Base-by-base conservation (phyloP, 1,139 yeast genomes). In the Magnusiomyces tetraspermus region DNA sequence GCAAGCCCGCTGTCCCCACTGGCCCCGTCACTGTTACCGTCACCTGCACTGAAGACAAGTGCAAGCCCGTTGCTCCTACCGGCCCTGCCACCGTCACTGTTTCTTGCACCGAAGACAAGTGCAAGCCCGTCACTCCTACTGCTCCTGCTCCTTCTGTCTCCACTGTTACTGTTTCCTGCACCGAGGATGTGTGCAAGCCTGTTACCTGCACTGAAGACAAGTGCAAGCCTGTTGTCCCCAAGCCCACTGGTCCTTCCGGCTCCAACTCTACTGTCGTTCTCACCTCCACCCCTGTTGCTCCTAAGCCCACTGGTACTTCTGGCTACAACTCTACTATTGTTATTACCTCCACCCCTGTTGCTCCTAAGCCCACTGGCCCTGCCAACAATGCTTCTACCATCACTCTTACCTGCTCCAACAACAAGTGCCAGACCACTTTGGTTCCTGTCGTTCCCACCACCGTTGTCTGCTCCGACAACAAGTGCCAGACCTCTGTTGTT, bases 291-390 rank as follows among this genome's bases (percentile, higher is more conserved):
- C 38, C 46, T 33, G 48, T 19, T 13, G 21, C 23, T 13, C 23
- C 43, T 22, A 38, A 17, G 23, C 4, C 21, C 43, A 21, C 22
- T 38, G 43, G 15, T 3, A 24, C 23, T 24, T 38, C 23, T 22
- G 22, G 13, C 21, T 15, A 21, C 23, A 22, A 15, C 13, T n/a
- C 31, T 42, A 24, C 45, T 22, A 22, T 23, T n/a, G 19, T 17
- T 17, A n/a, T n/a, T n/a, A 5, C 51, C 28, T 45, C 46, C 40
- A 40, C 49, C 26, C 38, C 46, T 33, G 48, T 19, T 13, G n/a
- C 31, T 15, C n/a, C 45, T 24, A 42, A 17, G 23, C 4, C 21
- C 43, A 21, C 22, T 38, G 43, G 15, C 2, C 23, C 23, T 24
- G n/a, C 23, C 23, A 21, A 11, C 21, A 15, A 21, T 22, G 23